Evolutionary conservation across 2,329 filamentous ascomycete genomes (phyloP).

Genomic region (Arthrobotrys conoides): DNA sequence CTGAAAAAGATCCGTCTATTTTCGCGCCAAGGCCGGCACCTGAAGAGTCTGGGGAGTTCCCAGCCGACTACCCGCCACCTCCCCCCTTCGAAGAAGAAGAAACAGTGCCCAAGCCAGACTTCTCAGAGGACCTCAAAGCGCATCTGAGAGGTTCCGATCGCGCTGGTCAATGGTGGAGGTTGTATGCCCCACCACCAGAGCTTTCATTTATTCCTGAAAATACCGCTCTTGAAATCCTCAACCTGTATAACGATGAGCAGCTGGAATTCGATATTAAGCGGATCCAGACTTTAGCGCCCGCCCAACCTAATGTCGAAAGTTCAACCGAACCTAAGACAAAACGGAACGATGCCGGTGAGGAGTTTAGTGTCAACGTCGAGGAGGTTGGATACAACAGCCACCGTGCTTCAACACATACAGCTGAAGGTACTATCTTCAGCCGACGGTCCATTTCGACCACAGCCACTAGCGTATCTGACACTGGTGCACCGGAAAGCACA

Average conservation of each 20-base stretch:
- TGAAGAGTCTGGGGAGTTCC: conserved; percentile 47
- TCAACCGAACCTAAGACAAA: conserved; percentile 45
- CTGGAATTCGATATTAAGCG: conserved; percentile 56
- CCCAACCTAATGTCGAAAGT: conserved; percentile 38
- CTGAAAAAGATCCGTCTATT: conserved; percentile 53
- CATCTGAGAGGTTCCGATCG: conserved; percentile 52
- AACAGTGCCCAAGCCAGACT: conserved; percentile 47
- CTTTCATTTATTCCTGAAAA: conserved; percentile 56
- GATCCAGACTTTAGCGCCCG: conserved; percentile 49
- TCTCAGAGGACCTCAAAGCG: conserved; percentile 52
- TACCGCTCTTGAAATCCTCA: conserved; percentile 51
- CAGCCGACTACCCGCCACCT: conserved; percentile 50
- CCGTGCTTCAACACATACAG: conserved; percentile 57
- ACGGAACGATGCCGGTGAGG: conserved; percentile 46
- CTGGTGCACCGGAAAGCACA: conserved; percentile 45
- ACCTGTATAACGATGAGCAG: conserved; percentile 58
- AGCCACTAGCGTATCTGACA: conserved; percentile 58
- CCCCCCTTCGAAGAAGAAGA: conserved; percentile 58
- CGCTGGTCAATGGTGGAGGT: conserved; percentile 56
- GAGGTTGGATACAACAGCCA: conserved; percentile 58
- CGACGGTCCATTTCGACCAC: conserved; percentile 53
- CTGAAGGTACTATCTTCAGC: conserved; percentile 58
- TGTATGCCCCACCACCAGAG: conserved; percentile 55
- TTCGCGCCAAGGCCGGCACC: conserved; percentile 56
- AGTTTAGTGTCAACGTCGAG: conserved; percentile 45